Conservation (phyloP, 2,329 filamentous ascomycete genomes). For the Aspergillus udagawae region DNA sequence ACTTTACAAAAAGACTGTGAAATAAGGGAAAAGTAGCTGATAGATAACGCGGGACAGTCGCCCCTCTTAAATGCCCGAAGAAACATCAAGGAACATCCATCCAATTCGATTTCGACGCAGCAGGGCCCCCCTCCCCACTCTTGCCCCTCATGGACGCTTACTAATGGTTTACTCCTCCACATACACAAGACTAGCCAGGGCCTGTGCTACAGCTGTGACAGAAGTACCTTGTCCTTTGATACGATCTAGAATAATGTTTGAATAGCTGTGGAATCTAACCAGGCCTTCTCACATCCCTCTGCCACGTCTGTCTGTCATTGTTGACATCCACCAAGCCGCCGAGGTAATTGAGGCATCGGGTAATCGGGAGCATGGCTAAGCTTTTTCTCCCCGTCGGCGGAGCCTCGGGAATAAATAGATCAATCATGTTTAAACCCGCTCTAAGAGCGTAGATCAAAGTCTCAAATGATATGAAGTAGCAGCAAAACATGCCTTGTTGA, state of each 20-base stretch:
- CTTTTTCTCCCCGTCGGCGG: background rate
- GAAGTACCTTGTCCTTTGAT: background rate
- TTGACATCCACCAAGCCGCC: background rate
- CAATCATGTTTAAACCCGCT: background rate
- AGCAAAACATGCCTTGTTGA: background rate
- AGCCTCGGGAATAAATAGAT: background rate
- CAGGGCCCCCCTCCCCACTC: background rate
- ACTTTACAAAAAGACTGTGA: background rate
- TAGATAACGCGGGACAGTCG: background rate
- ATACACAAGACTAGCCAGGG: background rate
- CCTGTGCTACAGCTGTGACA: background rate
- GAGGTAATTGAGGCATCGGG: background rate
- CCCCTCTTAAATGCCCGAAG: slow-evolving; percentile 5
- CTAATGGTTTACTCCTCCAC: background rate
- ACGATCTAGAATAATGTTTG: background rate
- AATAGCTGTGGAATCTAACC: background rate
- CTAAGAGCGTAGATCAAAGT: background rate
- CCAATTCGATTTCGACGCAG: background rate
- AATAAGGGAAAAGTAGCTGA: background rate
- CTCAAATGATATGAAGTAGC: background rate
- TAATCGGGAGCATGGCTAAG: background rate
- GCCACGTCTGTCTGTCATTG: background rate
- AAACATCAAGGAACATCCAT: background rate
- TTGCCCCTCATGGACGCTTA: background rate
- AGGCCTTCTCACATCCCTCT: background rate